Evolutionary conservation across 495 filamentous ascomycete genomes (phyloP).

Genomic region (Parmelia sp.): DNA sequence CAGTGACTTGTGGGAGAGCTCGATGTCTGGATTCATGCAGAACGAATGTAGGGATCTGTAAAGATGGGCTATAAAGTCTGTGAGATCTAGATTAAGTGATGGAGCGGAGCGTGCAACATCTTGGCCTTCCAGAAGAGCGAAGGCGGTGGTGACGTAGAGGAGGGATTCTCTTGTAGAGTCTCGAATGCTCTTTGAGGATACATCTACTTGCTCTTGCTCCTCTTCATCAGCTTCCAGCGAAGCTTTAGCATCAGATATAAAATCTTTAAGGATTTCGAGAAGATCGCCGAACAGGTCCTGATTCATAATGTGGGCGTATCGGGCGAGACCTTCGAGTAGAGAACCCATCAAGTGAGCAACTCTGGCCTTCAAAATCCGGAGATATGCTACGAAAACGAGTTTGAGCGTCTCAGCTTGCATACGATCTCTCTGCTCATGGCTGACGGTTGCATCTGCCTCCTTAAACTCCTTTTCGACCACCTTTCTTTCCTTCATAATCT

Average conservation of each 20-base stretch:
- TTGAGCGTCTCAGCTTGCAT: constrained; percentile 94
- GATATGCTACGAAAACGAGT: constrained; percentile 89
- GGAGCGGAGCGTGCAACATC: constrained; percentile 60
- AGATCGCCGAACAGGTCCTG: constrained; percentile 97
- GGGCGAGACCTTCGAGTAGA: constrained; percentile 83
- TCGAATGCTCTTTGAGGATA: constrained; percentile 34
- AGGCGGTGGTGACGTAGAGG: constrained; percentile 93
- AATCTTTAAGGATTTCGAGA: constrained; percentile 85
- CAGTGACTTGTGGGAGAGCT: constrained; percentile 70
- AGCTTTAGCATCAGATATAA: constrained; percentile 64
- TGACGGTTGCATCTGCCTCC: constrained; percentile 82
- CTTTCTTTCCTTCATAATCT: constrained; percentile 74
- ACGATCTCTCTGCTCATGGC: constrained; percentile 82
- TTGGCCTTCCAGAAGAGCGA: constrained; percentile 86
- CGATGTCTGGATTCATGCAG: constrained; percentile 76
- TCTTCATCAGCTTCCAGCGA: constrained; percentile 36
- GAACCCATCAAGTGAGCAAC: constrained; percentile 79
- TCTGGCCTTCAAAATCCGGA: constrained; percentile 82
- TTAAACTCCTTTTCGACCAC: constrained; percentile 87
- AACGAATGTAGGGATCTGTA: constrained; percentile 75
- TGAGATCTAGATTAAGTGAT: constrained; percentile 75
- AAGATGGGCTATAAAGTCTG: constrained; percentile 89
- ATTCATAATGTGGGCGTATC: constrained; percentile 93
- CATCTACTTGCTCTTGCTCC: constrained; percentile 37
- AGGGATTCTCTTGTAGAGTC: constrained; percentile 78